Conservation (phyloP, 768 basidiomycete species). For the Glaciozyma martinii region DNA sequence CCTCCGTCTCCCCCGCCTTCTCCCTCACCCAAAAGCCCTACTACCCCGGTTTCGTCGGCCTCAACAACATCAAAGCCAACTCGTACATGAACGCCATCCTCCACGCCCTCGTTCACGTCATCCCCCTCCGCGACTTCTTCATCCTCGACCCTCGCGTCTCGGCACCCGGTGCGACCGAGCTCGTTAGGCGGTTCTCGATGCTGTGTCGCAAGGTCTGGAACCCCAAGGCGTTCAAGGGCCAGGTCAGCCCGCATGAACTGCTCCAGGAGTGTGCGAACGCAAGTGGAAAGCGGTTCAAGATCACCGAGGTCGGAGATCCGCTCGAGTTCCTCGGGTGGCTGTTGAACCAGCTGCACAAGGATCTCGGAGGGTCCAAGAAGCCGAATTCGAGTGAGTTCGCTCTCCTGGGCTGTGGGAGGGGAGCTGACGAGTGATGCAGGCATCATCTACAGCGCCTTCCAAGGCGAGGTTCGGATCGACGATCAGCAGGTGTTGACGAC, state of each 20-base stretch:
- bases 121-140: constrained; percentile 78
- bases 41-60: constrained; percentile 83
- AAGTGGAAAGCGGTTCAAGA: constrained; percentile 78
- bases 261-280: constrained; percentile 89
- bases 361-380: constrained; percentile 90
- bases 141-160: constrained; percentile 47
- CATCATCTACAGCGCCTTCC: constrained; percentile 85
- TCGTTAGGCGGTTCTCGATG: constrained; percentile 74
- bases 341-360: constrained; percentile 82
- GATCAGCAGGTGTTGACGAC: constrained; percentile 85
- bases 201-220: constrained; percentile 95
- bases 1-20: constrained; percentile 59
- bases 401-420: not conserved
- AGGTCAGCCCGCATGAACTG: constrained; percentile 98
- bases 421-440: constrained; percentile 46
- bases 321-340: constrained; percentile 94
- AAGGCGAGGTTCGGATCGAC: constrained; percentile 85
- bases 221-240: constrained; percentile 88
- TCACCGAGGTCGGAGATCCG: constrained; percentile 92
- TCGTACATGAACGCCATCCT: constrained; percentile 97
- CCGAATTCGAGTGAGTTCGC: constrained; percentile 67
- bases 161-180: constrained; percentile 49
- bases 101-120: constrained; percentile 81
- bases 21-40: constrained; percentile 76
- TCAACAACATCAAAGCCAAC: constrained; percentile 95